These are phyloP conservation scores for Liriodendron chinense DNA, from an alignment of 164 flowering plant species.

Conservation along the genomic window DNA sequence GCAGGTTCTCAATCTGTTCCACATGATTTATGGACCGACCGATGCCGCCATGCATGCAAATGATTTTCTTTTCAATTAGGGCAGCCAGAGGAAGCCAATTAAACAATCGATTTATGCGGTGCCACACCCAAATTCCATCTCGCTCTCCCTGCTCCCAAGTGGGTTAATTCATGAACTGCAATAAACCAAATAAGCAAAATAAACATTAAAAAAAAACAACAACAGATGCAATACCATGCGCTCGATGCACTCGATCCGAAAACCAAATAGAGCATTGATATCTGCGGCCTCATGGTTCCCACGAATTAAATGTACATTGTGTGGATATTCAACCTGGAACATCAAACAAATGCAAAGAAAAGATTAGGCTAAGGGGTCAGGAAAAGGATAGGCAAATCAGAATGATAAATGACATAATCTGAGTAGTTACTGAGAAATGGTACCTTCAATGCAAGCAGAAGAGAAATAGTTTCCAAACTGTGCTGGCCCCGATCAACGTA, in stretches of 20 bases:
- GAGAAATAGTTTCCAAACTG: constrained; percentile 90
- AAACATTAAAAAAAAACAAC: background rate
- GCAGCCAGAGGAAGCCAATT: constrained; percentile 99
- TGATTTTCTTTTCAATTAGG: constrained; percentile 93
- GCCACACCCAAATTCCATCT: constrained; percentile 99
- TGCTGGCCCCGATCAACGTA: constrained; percentile 99
- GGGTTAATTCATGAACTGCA: constrained; percentile 7
- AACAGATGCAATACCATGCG: constrained; percentile 68
- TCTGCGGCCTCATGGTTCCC: constrained; percentile 99
- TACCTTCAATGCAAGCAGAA: constrained; percentile 96
- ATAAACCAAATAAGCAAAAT: background rate
- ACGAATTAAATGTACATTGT: constrained; percentile 94
- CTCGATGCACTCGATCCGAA: constrained; percentile 97
- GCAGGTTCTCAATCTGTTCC: constrained; percentile 91
- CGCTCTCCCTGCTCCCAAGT: constrained; percentile 78
- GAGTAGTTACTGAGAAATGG: background rate
- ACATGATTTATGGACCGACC: constrained; percentile 98
- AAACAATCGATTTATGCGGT: constrained; percentile 85
- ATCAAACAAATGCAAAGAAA: constrained; percentile 7
- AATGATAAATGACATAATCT: background rate
- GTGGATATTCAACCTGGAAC: constrained; percentile 79
- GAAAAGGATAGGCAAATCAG: background rate
- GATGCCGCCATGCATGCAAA: constrained; percentile 99
- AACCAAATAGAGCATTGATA: constrained; percentile 98
- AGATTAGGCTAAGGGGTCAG: background rate